Percentiles rank a stretch among this genome's conserved stretches.
Conservation (phyloP, 768 basidiomycete species). For the Asterophora parasitica region DNA sequence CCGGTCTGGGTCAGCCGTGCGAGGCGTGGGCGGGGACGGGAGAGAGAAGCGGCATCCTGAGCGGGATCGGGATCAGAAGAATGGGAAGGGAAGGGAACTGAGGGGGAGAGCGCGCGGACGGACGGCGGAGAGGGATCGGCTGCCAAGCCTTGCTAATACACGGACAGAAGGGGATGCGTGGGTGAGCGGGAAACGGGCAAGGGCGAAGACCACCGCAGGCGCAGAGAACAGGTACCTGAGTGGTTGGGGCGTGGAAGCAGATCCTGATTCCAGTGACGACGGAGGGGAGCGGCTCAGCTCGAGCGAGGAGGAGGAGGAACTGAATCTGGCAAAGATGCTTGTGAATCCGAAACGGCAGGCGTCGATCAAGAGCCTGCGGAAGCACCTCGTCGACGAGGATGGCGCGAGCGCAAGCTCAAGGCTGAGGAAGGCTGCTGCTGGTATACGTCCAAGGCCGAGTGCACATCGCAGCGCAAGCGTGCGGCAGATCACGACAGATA, state of each 20-base stretch:
- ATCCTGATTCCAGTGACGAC: slow-evolving; percentile 27
- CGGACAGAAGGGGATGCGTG: slow-evolving; percentile 56
- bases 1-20: slow-evolving; percentile 44
- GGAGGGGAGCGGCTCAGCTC: slow-evolving; percentile 38
- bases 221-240: slow-evolving; percentile 24
- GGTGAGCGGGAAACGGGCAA: slow-evolving; percentile 25
- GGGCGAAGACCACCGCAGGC: slow-evolving; percentile 6
- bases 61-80: slow-evolving; percentile 20
- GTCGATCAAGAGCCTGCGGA: slow-evolving; percentile 68
- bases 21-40: slow-evolving; percentile 20
- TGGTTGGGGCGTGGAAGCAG: slow-evolving; percentile 25
- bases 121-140: slow-evolving; percentile 30
- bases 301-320: slow-evolving; percentile 43
- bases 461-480: slow-evolving; percentile 8
- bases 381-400: slow-evolving; percentile 37
- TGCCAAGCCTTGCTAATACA: slow-evolving; percentile 62
- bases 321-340: slow-evolving; percentile 62
- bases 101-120: slow-evolving; percentile 20
- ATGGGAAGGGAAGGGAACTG: slow-evolving; percentile 13
- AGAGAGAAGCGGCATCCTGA: slow-evolving; percentile 23
- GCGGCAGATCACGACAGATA: slow-evolving; percentile 14
- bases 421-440: slow-evolving; percentile 12
- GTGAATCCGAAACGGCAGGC: slow-evolving; percentile 69
- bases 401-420: slow-evolving; percentile 14
- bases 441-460: slow-evolving; percentile 7